Evolutionary conservation across 2,329 filamentous ascomycete species (phyloP), one percentile per base, ranked within the genome.

Genomic region (Penicillium sp.): DNA sequence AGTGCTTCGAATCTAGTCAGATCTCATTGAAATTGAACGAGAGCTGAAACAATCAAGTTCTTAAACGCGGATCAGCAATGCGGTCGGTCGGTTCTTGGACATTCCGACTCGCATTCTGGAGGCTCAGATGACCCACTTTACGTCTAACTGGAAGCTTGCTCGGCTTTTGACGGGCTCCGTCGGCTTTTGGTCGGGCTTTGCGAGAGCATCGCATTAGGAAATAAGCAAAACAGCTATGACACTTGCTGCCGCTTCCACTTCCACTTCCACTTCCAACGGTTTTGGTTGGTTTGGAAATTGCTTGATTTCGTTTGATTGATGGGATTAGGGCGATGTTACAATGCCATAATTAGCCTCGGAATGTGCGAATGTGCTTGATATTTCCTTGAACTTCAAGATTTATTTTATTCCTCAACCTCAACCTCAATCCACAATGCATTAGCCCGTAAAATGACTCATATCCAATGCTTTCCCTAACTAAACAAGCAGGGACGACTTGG

Each of bases 401-500:
- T 9, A 10, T 4, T 20, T 3, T 18, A 3, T 18, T 20, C 4
- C 20, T 35, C 15, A 7, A 20, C 4, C 13, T 39, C 1, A 40
- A 40, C 23, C n/a, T 40, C 23, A 12, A 40, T 40, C 20, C 20
- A 18, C 33, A 37, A 39, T 39, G 37, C 37, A 39, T 13, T 39
- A 20, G 32, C 32, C 15, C 32, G 15, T 15, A 4, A 18, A 23
- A 39, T 3, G 33, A 32, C 25, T n/a, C 4, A 35, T 15, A 40
- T 41, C 24, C 7, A 43, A 23, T 37, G 23, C 25, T 6, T 32
- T 13, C n/a, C 23, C n/a, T 15, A 8, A 7, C 42, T 51, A 71
- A 33, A 61, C 64, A 40, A 75, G 54, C 47, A 75, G 57, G 32
- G 66, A 66, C 28, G 73, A 67, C 53, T 65, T 66, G 42, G 63